A percentile compares a stretch with the other conserved stretches of the same genome.
Evolutionary conservation across 331 rosid species (phyloP).

Genomic region (Acacia concinna): DNA sequence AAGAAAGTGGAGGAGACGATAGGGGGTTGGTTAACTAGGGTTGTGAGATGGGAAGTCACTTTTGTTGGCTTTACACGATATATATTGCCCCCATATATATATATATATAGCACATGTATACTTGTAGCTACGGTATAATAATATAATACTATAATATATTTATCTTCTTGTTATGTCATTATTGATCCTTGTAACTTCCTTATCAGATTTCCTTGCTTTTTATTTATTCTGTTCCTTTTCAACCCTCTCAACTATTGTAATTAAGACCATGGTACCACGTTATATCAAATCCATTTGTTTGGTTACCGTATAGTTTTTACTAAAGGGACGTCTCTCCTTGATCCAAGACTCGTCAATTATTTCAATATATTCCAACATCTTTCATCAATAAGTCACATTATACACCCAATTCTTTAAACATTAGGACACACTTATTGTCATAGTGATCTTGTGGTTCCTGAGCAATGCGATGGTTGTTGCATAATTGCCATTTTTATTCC

Average conservation of each 20-base stretch:
- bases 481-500: conserved; percentile 16
- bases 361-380: conserved; percentile 29
- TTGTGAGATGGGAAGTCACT: conserved; percentile 96
- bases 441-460: conserved; percentile 35
- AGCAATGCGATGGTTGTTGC: conserved; percentile 44
- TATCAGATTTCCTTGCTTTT: conserved; percentile 35
- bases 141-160: not conserved
- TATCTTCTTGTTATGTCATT: conserved; percentile 35
- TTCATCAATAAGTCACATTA: conserved; percentile 1
- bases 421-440: not conserved
- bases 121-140: not conserved
- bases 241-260: conserved; percentile 21
- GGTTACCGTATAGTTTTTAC: conserved; percentile 59
- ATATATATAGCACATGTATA: not conserved
- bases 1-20: conserved; percentile 36
- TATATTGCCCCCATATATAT: conserved; percentile 35
- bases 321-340: conserved; percentile 72
- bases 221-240: conserved; percentile 25
- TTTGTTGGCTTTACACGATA: conserved; percentile 99
- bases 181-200: conserved; percentile 22
- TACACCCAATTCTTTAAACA: not conserved
- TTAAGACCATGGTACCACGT: conserved; percentile 32
- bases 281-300: conserved; percentile 42
- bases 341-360: conserved; percentile 30
- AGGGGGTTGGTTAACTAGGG: conserved; percentile 81